A percentile compares a stretch with the other conserved stretches of the same genome.
Evolutionary conservation across 805 yeast genomes (phyloP).

Genomic region (Barnettozyma wickerhamii): DNA sequence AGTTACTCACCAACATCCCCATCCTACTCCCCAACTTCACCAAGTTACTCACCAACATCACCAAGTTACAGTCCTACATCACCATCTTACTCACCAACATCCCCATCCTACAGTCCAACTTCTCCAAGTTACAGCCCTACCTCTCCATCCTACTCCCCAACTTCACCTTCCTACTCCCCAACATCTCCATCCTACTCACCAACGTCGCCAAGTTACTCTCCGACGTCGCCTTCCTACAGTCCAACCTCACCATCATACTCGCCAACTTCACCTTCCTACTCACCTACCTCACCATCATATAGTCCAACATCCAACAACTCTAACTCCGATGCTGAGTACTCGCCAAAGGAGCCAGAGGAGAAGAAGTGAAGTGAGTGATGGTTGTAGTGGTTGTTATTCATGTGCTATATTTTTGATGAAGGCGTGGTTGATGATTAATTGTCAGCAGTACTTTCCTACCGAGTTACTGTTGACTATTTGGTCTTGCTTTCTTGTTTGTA

Average conservation of each 20-base stretch:
- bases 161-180: constrained; percentile 53
- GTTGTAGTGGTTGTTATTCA: constrained; percentile 9
- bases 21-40: constrained; percentile 70
- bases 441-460: not conserved
- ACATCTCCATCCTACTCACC: constrained; percentile 55
- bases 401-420: constrained; percentile 12
- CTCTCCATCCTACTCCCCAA: constrained; percentile 55
- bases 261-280: constrained; percentile 39
- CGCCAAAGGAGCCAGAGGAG: constrained; percentile 28
- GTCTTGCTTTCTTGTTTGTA: not conserved
- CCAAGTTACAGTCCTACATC: constrained; percentile 76
- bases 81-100: constrained; percentile 65
- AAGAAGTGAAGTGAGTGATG: constrained; percentile 4
- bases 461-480: not conserved
- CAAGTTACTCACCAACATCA: constrained; percentile 74
- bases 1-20: constrained; percentile 78
- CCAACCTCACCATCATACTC: constrained; percentile 55
- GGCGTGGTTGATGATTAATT: not conserved
- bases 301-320: constrained; percentile 36
- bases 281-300: constrained; percentile 43
- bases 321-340: constrained; percentile 26
- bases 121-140: constrained; percentile 60
- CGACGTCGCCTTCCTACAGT: constrained; percentile 62
- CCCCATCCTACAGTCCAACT: constrained; percentile 74
- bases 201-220: constrained; percentile 45